These are phyloP conservation scores for Akanthomyces dipterigenus DNA, from an alignment of 2,329 filamentous ascomycete genomes.

Conservation along the genomic window DNA sequence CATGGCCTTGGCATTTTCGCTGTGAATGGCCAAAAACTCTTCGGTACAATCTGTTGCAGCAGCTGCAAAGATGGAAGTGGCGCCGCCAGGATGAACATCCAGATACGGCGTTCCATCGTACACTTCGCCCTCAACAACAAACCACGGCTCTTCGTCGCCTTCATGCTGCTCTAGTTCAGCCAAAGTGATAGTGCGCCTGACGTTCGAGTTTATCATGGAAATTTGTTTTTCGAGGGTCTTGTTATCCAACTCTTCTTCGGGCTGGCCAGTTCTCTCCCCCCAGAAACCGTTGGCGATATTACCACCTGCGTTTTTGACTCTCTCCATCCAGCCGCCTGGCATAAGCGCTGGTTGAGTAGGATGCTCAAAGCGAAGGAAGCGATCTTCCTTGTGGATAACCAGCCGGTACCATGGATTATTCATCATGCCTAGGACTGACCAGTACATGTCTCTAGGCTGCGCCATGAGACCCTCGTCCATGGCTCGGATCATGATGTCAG, in stretches of 20 bases:
- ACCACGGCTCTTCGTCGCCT: slow-evolving; percentile 66
- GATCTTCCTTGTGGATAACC: slow-evolving; percentile 61
- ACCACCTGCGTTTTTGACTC: slow-evolving; percentile 74
- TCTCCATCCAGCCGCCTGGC: slow-evolving; percentile 87
- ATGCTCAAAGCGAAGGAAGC: slow-evolving; percentile 71
- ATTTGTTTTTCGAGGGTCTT: slow-evolving; percentile 56
- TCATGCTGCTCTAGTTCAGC: slow-evolving; percentile 67
- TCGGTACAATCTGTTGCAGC: slow-evolving; percentile 79
- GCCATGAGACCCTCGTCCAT: slow-evolving; percentile 89
- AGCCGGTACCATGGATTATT: slow-evolving; percentile 93
- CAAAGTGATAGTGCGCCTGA: slow-evolving; percentile 57
- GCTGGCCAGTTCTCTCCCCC: slow-evolving; percentile 62
- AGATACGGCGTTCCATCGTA: slow-evolving; percentile 81
- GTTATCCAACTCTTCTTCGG: slow-evolving; percentile 24
- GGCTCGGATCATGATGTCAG: slow-evolving; percentile 72
- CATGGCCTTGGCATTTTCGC: slow-evolving; percentile 90
- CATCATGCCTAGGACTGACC: slow-evolving; percentile 95
- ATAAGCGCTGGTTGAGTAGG: slow-evolving; percentile 74
- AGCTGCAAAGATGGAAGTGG: slow-evolving; percentile 72
- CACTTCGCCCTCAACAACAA: slow-evolving; percentile 80
- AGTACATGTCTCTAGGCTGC: slow-evolving; percentile 91
- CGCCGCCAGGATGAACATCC: slow-evolving; percentile 77
- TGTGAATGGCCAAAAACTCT: slow-evolving; percentile 88
- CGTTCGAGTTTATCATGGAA: slow-evolving; percentile 65
- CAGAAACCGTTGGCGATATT: slow-evolving; percentile 79